These are phyloP conservation scores for Leccinum imitatum DNA, from an alignment of 768 basidiomycete species.

Conservation along the genomic window DNA sequence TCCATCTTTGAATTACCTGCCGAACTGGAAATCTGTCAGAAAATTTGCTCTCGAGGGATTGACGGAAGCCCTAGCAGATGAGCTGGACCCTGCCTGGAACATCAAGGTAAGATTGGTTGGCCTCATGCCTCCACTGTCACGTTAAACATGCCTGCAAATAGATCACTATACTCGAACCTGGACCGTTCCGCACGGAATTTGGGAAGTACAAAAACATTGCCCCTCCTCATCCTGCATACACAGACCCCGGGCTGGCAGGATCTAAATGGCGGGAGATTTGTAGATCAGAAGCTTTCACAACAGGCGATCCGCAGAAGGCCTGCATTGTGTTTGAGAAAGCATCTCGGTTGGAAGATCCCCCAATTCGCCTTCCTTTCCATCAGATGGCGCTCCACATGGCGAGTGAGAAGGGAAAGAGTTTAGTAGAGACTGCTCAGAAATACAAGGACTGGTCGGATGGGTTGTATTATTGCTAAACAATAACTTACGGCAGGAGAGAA, in stretches of 20 bases:
- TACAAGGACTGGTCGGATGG: conserved; percentile 27
- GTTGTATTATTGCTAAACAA: conserved; percentile 9
- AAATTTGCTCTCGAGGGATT: conserved; percentile 31
- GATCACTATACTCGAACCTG: conserved; percentile 26
- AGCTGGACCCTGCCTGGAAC: conserved; percentile 19
- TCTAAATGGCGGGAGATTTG: conserved; percentile 5
- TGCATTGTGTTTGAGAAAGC: conserved; percentile 21
- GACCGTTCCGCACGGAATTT: conserved; percentile 16
- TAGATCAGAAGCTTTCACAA: not conserved
- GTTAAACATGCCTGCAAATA: not conserved
- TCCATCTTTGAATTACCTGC: not conserved
- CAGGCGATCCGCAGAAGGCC: conserved; percentile 24
- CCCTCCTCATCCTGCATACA: conserved; percentile 20
- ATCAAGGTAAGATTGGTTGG: conserved; percentile 14
- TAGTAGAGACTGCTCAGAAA: conserved; percentile 15
- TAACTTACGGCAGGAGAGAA: not conserved
- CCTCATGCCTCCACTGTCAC: not conserved
- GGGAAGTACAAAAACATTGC: not conserved
- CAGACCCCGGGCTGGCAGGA: conserved; percentile 8
- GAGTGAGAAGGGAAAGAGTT: conserved; percentile 13
- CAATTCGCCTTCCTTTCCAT: conserved; percentile 24
- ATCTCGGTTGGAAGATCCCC: conserved; percentile 21
- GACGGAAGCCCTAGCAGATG: conserved; percentile 18
- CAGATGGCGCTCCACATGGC: not conserved
- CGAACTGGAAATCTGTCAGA: not conserved